Base-by-base conservation (phyloP, 441 rosid genomes). In the Euphorbia schlechtendalii region DNA sequence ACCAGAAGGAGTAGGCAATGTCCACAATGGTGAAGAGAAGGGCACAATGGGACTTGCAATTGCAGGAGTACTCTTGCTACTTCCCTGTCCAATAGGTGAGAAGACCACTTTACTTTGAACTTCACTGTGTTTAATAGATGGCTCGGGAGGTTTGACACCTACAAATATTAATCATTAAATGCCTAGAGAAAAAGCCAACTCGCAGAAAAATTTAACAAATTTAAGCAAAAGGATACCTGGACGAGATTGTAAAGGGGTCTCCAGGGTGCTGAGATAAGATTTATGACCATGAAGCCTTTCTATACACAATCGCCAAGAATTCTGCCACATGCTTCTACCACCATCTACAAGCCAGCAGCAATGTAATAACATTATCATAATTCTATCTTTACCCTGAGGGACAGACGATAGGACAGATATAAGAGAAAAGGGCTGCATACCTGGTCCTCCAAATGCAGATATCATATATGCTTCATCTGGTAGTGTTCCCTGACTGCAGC, bases 401-500 rank as follows among this genome's bases (percentile, higher is more conserved):
- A n/a, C n/a, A n/a, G n/a, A n/a, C n/a, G n/a, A n/a, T n/a, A n/a
- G n/a, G n/a, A n/a, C n/a, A n/a, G n/a, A n/a, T n/a, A n/a, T n/a
- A n/a, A n/a, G 40, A 63, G 56, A 52, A 69, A 72, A 34, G 64
- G 61, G 61, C 38, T 28, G 63, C 84, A 79, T 65, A 96, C 99
- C 97, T 65, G 76, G 78, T 63, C 99, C 97, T 66, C 97, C 98
- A 84, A 92, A 96, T 53, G 98, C 97, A 20, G 99, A 88, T 73
- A 85, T 76, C 99, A 96, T 96, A 76, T 83, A 86, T 55, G 95
- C 83, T 88, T 96, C 99, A 74, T 96, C 99, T 3, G 99, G 99
- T 58, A 78, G 84, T 18, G 80, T 78, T 67, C 90, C 98, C 79
- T 94, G 96, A 74, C 99, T 96, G 89, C 77, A 78, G 63, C 70